phyloP scores from a whole-genome alignment of 2,329 filamentous ascomycete genomes.

The Blastomyces parvus region DNA sequence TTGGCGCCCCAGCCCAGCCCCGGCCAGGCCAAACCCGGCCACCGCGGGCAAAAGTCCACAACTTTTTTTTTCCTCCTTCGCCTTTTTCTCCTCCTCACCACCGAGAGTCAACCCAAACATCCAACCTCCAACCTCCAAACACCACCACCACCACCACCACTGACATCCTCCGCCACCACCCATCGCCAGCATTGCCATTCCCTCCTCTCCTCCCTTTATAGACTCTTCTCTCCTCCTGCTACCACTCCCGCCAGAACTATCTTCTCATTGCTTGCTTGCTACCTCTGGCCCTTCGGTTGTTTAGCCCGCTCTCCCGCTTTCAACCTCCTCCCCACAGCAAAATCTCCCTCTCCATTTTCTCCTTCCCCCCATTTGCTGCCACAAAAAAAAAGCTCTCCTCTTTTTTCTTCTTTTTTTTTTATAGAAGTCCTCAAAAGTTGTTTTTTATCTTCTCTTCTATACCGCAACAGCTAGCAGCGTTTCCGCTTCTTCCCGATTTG shows the following conservation, averaged over 20 bases:
- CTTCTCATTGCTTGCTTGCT: neutral
- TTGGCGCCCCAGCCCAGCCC: too few relatives aligned
- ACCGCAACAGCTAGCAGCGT: neutral
- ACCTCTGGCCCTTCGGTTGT: neutral
- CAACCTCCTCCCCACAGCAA: neutral
- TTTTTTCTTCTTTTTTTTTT: neutral
- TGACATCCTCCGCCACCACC: neutral
- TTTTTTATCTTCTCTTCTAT: neutral
- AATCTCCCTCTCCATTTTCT: neutral
- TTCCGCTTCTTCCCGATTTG: neutral
- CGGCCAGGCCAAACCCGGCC: neutral
- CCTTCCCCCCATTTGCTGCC: neutral
- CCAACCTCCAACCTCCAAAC: neutral
- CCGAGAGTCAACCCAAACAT: neutral
- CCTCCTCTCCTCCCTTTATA: neutral
- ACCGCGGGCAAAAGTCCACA: neutral
- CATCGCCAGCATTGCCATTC: neutral
- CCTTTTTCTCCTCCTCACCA: neutral
- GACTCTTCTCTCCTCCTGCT: neutral
- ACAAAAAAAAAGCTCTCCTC: neutral
- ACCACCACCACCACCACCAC: neutral
- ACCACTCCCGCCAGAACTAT: too few relatives aligned
- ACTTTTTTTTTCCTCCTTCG: neutral
- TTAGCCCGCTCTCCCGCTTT: too few relatives aligned
- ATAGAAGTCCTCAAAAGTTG: neutral